A percentile compares a stretch with the other conserved stretches of the same genome.
These are phyloP conservation scores for Lophiotrema nucula DNA, from an alignment of 495 filamentous ascomycete species.

Conservation along the genomic window DNA sequence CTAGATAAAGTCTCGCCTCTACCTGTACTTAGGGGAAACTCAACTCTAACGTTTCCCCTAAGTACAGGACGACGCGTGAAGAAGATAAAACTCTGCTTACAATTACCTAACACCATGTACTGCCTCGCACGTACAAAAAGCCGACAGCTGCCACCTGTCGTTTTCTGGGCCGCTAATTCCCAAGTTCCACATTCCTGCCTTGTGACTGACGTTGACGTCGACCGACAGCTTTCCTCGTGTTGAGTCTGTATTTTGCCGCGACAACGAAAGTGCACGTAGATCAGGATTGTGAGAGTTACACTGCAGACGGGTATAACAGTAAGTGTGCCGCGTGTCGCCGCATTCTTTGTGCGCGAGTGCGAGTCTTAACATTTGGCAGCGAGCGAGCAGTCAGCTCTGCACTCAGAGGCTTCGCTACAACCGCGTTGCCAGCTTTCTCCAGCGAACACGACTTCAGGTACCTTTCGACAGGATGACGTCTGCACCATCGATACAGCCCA, in stretches of 20 bases:
- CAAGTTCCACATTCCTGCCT: not conserved
- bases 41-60: slow-evolving; percentile 6
- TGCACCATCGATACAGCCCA: slow-evolving; percentile 72
- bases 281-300: too few species aligned
- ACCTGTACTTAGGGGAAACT: slow-evolving; percentile 25
- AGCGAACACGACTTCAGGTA: too few species aligned
- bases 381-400: too few species aligned
- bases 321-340: too few species aligned
- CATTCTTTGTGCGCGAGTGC: too few species aligned
- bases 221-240: too few species aligned
- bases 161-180: not conserved
- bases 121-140: slow-evolving; percentile 10
- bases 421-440: too few species aligned
- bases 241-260: too few species aligned
- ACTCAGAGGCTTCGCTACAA: too few species aligned
- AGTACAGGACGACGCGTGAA: slow-evolving; percentile 13
- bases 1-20: slow-evolving; percentile 10
- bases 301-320: too few species aligned
- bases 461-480: slow-evolving; percentile 36
- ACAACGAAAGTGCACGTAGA: too few species aligned
- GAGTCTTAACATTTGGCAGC: too few species aligned
- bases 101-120: slow-evolving; percentile 30
- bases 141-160: not conserved
- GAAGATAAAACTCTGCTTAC: not conserved
- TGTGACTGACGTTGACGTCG: not conserved